Evolutionary conservation across 805 yeast genomes (phyloP).

Genomic region (Jamesozyma spencerorum): DNA sequence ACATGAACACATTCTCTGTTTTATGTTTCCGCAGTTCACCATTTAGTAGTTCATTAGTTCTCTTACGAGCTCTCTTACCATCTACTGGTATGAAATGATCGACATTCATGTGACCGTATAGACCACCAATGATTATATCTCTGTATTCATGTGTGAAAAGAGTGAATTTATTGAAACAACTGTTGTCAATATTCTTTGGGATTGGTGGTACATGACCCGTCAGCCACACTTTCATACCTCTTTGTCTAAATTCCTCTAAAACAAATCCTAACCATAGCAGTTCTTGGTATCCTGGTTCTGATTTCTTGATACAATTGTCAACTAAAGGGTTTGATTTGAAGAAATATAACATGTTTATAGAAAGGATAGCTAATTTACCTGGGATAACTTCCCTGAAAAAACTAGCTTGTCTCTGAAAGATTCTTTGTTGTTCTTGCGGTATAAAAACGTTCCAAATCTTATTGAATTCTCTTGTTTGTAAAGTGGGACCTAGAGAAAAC

Average conservation of each 20-base stretch:
- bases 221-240: constrained; percentile 79
- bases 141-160: constrained; percentile 79
- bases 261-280: constrained; percentile 72
- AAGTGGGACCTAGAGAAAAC: constrained; percentile 80
- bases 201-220: constrained; percentile 86
- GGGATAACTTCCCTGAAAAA: constrained; percentile 75
- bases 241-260: constrained; percentile 58
- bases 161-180: constrained; percentile 66
- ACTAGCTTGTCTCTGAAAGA: constrained; percentile 67
- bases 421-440: constrained; percentile 69
- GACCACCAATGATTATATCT: constrained; percentile 73
- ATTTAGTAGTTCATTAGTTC: constrained; percentile 27
- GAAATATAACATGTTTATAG: constrained; percentile 68
- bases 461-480: constrained; percentile 70
- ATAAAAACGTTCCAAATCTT: constrained; percentile 65
- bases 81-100: constrained; percentile 80
- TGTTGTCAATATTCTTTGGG: constrained; percentile 62
- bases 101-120: constrained; percentile 84
- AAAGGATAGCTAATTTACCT: constrained; percentile 62
- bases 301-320: constrained; percentile 63
- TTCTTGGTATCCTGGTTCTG: constrained; percentile 72
- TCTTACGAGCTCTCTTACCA: constrained; percentile 51
- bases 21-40: background rate
- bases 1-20: constrained; percentile 6
- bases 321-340: constrained; percentile 74